These are phyloP conservation scores for Suillus americanus DNA, from an alignment of 768 basidiomycete genomes.

Conservation along the genomic window DNA sequence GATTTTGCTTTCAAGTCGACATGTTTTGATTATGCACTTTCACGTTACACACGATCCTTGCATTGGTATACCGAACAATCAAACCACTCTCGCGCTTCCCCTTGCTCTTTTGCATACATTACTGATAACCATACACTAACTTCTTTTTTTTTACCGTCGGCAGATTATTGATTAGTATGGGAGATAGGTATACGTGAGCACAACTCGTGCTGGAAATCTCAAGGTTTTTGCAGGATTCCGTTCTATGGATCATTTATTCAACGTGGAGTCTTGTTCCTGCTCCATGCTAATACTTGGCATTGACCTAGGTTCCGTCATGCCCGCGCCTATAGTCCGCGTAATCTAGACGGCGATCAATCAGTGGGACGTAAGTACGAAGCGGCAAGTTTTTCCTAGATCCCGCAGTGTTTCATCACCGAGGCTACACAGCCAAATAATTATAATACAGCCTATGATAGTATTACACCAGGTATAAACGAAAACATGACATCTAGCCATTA, in stretches of 20 bases:
- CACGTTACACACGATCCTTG: constrained; percentile 3
- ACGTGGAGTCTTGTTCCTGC: neutral
- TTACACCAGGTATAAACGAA: neutral
- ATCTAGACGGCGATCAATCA: neutral
- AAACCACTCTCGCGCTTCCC: neutral
- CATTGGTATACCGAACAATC: constrained; percentile 1
- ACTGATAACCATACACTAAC: constrained; percentile 6
- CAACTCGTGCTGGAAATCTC: neutral
- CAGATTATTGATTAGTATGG: constrained; percentile 1
- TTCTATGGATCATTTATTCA: neutral
- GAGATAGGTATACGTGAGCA: neutral
- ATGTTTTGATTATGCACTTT: constrained; percentile 5
- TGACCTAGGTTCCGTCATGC: neutral
- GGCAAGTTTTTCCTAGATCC: neutral
- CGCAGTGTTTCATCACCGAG: neutral
- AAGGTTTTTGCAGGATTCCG: neutral
- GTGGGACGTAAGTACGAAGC: neutral
- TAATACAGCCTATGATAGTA: neutral
- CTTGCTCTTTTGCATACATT: constrained; percentile 3
- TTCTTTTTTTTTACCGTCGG: neutral
- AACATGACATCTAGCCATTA: neutral
- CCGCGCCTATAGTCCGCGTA: neutral
- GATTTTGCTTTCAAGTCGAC: constrained; percentile 4
- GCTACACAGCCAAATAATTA: neutral
- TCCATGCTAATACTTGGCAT: neutral